Evolutionary conservation across 192 early-diverging fungal genomes (phyloP), one percentile per base, ranked within the genome.

Genomic region (Backusella macrospora): DNA sequence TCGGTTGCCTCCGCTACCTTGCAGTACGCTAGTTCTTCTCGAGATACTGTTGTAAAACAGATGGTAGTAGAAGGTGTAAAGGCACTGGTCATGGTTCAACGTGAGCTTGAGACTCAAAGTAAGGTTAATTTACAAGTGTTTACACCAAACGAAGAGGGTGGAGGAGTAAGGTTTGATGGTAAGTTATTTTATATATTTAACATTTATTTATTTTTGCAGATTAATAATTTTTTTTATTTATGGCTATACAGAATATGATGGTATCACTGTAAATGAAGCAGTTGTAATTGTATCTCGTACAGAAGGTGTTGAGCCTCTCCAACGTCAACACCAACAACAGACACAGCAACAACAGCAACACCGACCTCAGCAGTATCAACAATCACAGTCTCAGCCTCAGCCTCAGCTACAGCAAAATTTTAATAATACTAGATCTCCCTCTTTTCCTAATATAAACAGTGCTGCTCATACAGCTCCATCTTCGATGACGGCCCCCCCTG

Each of bases 31-130:
- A 59, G 16, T 18, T 29, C 1, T 37, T 26, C 70, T 38, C 62
- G 71, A n/a, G 71, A 72, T 26, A 18, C 13, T 44, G 59, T 63
- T 5, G 59, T 62, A 5, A 62, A 64, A 37, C 71, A 72, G 12
- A 64, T 72, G 71, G 40, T 72, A 6, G 14, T 62, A 9, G 71
- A 72, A 65, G 71, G 71, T 64, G 71, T 72, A 10, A 72, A 72
- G 16, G 71, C 71, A 18, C 21, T 72, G 6, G 42, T 72, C 8
- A 64, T 72, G 37, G 34, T 72, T 21, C 29, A 43, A 40, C 71
- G 55, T 18, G 40, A 62, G 2, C 7, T n/a, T 16, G 39, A 72
- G n/a, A 47, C 7, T 15, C 21, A 59, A 10, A 43, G 42, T 8
- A 72, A 65, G 44, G 59, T 72, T 1, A 45, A 72, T 40, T 38